Evolutionary conservation across 306 rosid species (phyloP).

Genomic region (Cucurbita maxima): DNA sequence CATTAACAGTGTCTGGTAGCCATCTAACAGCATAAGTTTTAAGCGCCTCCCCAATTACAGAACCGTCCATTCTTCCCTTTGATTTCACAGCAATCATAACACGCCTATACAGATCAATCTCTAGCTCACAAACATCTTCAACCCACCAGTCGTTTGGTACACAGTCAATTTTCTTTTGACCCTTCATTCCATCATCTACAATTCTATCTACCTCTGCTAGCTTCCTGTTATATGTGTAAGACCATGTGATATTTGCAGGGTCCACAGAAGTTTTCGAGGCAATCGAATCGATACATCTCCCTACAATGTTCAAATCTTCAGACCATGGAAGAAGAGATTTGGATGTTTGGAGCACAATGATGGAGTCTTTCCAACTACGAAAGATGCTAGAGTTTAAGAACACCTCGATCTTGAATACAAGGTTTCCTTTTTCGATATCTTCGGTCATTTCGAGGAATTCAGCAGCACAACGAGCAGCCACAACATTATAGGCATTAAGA

Average conservation of each 20-base stretch:
- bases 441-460: constrained; percentile 92
- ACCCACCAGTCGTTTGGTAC: constrained; percentile 99
- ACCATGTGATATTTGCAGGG: constrained; percentile 71
- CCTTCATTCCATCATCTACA: constrained; percentile 35
- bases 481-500: constrained; percentile 87
- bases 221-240: constrained; percentile 75
- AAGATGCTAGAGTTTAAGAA: constrained; percentile 86
- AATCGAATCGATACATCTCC: constrained; percentile 89
- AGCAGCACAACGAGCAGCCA: constrained; percentile 91
- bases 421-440: constrained; percentile 70
- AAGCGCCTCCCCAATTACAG: constrained; percentile 84
- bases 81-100: constrained; percentile 74
- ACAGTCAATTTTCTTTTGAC: constrained; percentile 33
- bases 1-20: constrained; percentile 84
- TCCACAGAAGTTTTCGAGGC: constrained; percentile 89
- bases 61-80: constrained; percentile 91
- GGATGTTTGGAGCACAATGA: constrained; percentile 80
- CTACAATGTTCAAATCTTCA: constrained; percentile 74
- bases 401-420: constrained; percentile 79
- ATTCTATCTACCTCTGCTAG: constrained; percentile 44
- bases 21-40: constrained; percentile 74
- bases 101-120: constrained; percentile 72
- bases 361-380: constrained; percentile 94
- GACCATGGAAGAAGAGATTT: constrained; percentile 87
- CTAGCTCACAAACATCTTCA: constrained; percentile 93